Base-by-base conservation (phyloP, 2,329 filamentous ascomycete genomes). In the Fusarium nisikadoi region DNA sequence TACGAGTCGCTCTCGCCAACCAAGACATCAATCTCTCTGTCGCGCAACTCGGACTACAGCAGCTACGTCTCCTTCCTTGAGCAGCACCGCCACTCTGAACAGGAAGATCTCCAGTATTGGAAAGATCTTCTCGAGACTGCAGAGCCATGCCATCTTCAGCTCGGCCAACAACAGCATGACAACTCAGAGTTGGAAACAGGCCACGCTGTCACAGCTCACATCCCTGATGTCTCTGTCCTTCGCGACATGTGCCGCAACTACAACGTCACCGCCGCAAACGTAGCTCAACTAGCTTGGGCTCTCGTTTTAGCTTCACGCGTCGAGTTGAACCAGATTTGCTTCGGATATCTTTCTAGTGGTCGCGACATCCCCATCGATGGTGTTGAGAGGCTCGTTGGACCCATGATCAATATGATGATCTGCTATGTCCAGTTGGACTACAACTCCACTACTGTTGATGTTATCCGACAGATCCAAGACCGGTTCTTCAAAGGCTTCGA, bases 341-440 rank as follows among this genome's bases (percentile, higher is more conserved):
- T 49, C 1, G 54, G 54, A 0, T 57, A 57, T 4, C 54, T 57
- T n/a, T 57, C 54, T 2, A 57, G 54, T 6, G 54, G 54, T 8
- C 54, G 54, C 1, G 54, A 57, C 5, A 57, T 57, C 16, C 54
- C 54, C 1, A 49, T 57, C 25, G 31, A 49, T 19, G 31, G 42
- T 11, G 42, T 57, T 14, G 54, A 57, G 2, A 47, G 42, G 1
- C 42, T 57, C 4, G 54, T 57, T 4, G 54, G 54, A 4, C 54
- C 54, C 3, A 57, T 57, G 54, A 57, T 57, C 19, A 57, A 57
- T 5, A 57, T 57, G 41, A 57, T 49, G 54, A 57, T 57, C 8
- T 57, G 41, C 1, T 36, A 49, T 35, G 42, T 49, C 2, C 41
- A 57, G 23, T 17, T 57, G 14, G 41, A 57, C 23, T 57, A 49